phyloP scores from a whole-genome alignment of 108 stramenopile genomes.

The Nitzschia sp. region DNA sequence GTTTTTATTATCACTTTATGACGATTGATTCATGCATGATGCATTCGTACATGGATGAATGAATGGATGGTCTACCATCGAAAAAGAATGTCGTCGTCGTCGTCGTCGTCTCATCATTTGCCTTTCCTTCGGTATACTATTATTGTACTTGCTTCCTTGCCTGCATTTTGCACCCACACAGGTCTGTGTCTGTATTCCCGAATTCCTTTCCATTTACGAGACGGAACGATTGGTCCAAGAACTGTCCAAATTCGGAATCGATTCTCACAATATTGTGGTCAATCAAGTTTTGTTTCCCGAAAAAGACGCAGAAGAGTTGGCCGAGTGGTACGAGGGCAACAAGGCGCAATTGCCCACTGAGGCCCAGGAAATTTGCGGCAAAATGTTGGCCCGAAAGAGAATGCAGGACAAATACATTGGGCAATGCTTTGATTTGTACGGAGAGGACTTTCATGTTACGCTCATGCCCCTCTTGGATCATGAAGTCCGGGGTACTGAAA shows the following conservation, averaged over 20 bases:
- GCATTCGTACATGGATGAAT: too few relatives aligned
- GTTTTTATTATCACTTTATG: too few relatives aligned
- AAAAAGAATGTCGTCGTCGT: too few relatives aligned
- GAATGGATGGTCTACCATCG: too few relatives aligned
- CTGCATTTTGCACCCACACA: neutral
- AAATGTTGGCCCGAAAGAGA: slow-evolving; percentile 96
- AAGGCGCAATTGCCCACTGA: slow-evolving; percentile 83
- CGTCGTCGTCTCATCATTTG: neutral
- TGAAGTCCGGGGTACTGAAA: slow-evolving; percentile 93
- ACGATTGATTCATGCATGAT: too few relatives aligned
- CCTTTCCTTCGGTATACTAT: neutral
- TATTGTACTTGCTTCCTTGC: neutral
- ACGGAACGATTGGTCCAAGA: slow-evolving; percentile 99
- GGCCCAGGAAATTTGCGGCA: slow-evolving; percentile 92
- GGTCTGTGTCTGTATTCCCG: slow-evolving; percentile 98
- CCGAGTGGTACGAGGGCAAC: slow-evolving; percentile 89
- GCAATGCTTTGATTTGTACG: slow-evolving; percentile 98
- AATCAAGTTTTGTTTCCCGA: slow-evolving; percentile 99
- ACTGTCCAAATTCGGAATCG: slow-evolving; percentile 98
- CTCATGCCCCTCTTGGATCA: slow-evolving; percentile 98
- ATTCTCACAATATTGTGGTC: slow-evolving; percentile 98
- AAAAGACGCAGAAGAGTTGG: slow-evolving; percentile 95
- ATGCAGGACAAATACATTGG: slow-evolving; percentile 99
- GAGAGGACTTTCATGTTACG: slow-evolving; percentile 97
- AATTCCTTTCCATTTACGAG: slow-evolving; percentile 99